phyloP scores from a whole-genome alignment of 2,329 filamentous ascomycete species.

The Trichophyton simii region DNA sequence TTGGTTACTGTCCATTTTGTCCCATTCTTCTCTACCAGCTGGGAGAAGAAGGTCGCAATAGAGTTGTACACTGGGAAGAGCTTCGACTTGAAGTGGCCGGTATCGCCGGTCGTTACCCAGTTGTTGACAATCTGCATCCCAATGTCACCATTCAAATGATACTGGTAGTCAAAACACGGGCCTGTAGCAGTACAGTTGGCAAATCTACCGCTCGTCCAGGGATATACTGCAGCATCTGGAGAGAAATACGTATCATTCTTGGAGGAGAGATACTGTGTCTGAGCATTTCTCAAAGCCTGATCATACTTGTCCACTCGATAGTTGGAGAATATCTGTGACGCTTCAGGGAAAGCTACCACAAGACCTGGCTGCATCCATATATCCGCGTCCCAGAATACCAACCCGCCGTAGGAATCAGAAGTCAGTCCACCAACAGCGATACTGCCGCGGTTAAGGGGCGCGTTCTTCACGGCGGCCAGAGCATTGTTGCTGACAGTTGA shows the following conservation, averaged over 20 bases:
- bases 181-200: constrained; percentile 56
- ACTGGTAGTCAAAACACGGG: constrained; percentile 58
- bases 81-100: constrained; percentile 40
- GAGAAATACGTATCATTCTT: constrained; percentile 49
- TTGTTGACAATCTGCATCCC: constrained; percentile 50
- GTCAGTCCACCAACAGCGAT: constrained; percentile 56
- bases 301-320: constrained; percentile 48
- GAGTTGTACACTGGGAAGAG: constrained; percentile 54
- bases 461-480: constrained; percentile 37
- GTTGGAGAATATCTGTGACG: constrained; percentile 50
- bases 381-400: constrained; percentile 55
- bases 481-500: constrained; percentile 44
- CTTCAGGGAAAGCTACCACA: constrained; percentile 50
- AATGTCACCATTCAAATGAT: constrained; percentile 60
- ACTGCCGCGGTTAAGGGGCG: constrained; percentile 47
- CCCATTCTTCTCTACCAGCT: constrained; percentile 49
- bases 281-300: constrained; percentile 49
- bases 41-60: constrained; percentile 48
- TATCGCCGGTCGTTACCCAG: constrained; percentile 48
- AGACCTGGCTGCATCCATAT: constrained; percentile 58
- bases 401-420: constrained; percentile 55
- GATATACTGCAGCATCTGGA: constrained; percentile 47
- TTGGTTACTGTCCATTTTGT: constrained; percentile 45
- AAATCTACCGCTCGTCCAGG: constrained; percentile 55
- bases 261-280: constrained; percentile 43